Evolutionary conservation across 305 asterid genomes (phyloP).

Genomic region (Fraxinus velutina): DNA sequence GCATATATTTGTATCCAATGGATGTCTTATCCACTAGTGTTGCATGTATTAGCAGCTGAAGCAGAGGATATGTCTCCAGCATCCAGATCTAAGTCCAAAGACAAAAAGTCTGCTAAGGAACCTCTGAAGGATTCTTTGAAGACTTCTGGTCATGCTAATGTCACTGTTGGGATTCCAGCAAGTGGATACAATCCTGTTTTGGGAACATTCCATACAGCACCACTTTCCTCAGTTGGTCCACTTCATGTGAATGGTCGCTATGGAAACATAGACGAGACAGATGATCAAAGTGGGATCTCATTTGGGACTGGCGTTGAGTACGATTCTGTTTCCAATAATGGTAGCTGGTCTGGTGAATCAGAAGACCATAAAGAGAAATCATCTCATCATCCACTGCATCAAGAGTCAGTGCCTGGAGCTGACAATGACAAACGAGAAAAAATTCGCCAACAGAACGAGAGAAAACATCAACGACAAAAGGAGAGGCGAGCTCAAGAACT

Average conservation of each 20-base stretch:
- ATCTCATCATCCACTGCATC: conserved; percentile 28
- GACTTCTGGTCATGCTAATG: conserved; percentile 45
- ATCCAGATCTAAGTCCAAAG: conserved; percentile 55
- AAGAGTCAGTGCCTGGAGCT: conserved; percentile 51
- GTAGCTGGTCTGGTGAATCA: conserved; percentile 63
- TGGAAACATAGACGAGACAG: conserved; percentile 73
- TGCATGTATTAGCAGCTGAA: background rate
- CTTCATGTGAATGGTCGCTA: conserved; percentile 67
- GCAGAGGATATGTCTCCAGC: conserved; percentile 53
- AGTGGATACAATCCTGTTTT: conserved; percentile 79
- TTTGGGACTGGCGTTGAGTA: conserved; percentile 50
- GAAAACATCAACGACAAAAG: conserved; percentile 64
- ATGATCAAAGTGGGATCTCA: conserved; percentile 58
- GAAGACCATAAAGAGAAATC: conserved; percentile 56
- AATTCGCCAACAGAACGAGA: conserved; percentile 62
- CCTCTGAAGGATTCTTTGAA: conserved; percentile 49
- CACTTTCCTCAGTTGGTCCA: conserved; percentile 48
- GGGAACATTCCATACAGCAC: conserved; percentile 71
- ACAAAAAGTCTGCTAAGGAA: conserved; percentile 57
- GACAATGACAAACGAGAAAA: conserved; percentile 62
- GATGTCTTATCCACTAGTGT: background rate
- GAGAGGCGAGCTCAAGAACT: conserved; percentile 69
- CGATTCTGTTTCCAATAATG: conserved; percentile 72
- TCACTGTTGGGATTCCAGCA: conserved; percentile 48
- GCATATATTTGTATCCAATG: conserved; percentile 9